phyloP scores from a whole-genome alignment of 179 eudicot species.

The Spinacia oleracea region DNA sequence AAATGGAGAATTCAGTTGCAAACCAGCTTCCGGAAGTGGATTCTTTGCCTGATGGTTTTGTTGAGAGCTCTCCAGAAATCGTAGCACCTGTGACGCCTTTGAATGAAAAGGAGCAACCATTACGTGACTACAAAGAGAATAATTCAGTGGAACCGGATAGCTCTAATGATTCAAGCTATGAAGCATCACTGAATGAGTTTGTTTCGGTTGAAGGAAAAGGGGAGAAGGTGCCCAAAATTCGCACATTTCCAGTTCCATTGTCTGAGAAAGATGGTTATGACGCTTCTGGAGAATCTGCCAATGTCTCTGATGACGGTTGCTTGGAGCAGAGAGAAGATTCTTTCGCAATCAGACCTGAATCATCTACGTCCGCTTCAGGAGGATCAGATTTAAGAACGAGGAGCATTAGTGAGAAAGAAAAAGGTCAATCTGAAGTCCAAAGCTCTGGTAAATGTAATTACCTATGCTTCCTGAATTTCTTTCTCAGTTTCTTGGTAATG shows the following conservation, averaged over 20 bases:
- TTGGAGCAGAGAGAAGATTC: constrained; percentile 31
- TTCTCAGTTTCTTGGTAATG: background rate
- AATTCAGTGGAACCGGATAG: constrained; percentile 35
- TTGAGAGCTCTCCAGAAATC: constrained; percentile 57
- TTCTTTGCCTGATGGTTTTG: constrained; percentile 91
- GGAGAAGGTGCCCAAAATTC: constrained; percentile 35
- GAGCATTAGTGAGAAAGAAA: constrained; percentile 26
- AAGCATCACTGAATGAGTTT: constrained; percentile 32
- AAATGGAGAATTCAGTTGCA: constrained; percentile 58
- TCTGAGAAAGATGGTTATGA: constrained; percentile 53
- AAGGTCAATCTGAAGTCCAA: constrained; percentile 30
- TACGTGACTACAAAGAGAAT: constrained; percentile 42
- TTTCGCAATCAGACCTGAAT: constrained; percentile 23
- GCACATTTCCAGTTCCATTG: constrained; percentile 49
- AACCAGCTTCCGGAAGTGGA: constrained; percentile 82
- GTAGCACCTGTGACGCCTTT: constrained; percentile 45
- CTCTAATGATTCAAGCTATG: constrained; percentile 31
- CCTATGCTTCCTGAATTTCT: constrained; percentile 2
- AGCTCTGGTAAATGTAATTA: constrained; percentile 38
- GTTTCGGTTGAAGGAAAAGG: constrained; percentile 34
- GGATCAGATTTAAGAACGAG: constrained; percentile 17
- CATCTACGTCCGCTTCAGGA: constrained; percentile 25
- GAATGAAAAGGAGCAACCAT: constrained; percentile 38
- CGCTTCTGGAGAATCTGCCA: constrained; percentile 34
- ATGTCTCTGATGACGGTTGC: constrained; percentile 36